Evolutionary conservation across 768 basidiomycete genomes (phyloP), one percentile per base, ranked within the genome.

Genomic region (Tephrocybe rancida): DNA sequence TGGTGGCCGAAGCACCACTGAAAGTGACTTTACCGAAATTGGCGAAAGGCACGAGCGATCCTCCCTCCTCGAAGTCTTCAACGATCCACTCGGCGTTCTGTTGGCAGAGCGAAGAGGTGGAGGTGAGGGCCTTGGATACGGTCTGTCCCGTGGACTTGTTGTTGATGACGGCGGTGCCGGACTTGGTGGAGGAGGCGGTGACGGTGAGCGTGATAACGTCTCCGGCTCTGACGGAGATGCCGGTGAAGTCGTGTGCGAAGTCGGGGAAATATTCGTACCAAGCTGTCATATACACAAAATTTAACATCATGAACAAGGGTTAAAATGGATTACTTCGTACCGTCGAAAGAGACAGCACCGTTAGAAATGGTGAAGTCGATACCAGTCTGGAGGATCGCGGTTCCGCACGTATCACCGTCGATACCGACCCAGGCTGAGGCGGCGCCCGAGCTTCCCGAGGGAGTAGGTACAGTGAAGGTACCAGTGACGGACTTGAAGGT

Each of bases 51-150:
- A 74, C 73, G 10, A 64, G 77, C 1, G 37, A 38, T 9, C 44
- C 25, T 18, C 37, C 48, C 38, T 57, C 50, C 47, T 60, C 57
- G 69, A 68, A 74, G 51, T 72, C 71, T 61, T 72, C 71, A 24
- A 72, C 70, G 51, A 73, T 71, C 71, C 71, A 73, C 60, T 73
- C 70, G 8, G 70, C 71, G 59, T 72, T 67, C 64, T 67, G 50
- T 60, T 68, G 58, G 62, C 70, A 71, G 42, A 71, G 65, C 25
- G 64, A 48, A 43, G 54, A 50, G 21, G 62, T 52, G 29, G 69
- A 69, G 10, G 62, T 64, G 61, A 72, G 61, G 14, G 61, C 25
- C 58, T 68, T 61, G 38, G 67, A 59, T 21, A 71, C 65, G 29
- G 60, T 32, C 54, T 55, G 39, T 42, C 47, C 47, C 14, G 37